Percentiles rank a stretch among this genome's conserved stretches.
Evolutionary conservation across 805 yeast species (phyloP).

Genomic region (Wickerhamomyces bovis): DNA sequence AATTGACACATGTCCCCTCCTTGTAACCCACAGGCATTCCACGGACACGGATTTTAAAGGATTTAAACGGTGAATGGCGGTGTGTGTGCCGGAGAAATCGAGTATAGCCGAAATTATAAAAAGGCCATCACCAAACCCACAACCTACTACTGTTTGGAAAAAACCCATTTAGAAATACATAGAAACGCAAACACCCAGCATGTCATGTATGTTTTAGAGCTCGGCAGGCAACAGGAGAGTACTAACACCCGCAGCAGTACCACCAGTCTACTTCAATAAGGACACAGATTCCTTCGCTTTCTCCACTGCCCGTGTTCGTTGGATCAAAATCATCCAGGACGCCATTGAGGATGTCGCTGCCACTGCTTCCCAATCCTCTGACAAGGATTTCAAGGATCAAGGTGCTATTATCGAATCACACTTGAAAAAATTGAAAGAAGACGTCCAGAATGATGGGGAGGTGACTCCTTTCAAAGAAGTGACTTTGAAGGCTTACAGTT

Average conservation of each 20-base stretch:
- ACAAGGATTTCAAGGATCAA: conserved; percentile 31
- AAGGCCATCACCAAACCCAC: not conserved
- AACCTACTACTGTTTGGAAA: no score
- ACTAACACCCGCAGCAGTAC: conserved; percentile 8
- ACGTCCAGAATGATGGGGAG: conserved; percentile 35
- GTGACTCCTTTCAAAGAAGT: conserved; percentile 40
- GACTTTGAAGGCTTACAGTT: conserved; percentile 34
- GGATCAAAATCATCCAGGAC: conserved; percentile 78
- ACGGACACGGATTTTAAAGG: no score
- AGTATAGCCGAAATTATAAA: not conserved
- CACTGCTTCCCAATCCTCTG: conserved; percentile 1
- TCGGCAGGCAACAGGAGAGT: no score
- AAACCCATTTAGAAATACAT: not conserved
- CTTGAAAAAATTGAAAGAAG: conserved; percentile 38
- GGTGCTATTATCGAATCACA: conserved; percentile 39
- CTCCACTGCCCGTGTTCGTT: conserved; percentile 70
- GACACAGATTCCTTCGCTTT: conserved; percentile 79
- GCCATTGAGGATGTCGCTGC: conserved; percentile 56
- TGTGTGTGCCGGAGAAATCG: not conserved
- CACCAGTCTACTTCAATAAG: conserved; percentile 49
- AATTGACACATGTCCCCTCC: no score
- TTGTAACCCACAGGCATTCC: no score
- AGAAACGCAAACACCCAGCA: no score
- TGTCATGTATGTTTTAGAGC: not conserved
- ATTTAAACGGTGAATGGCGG: not conserved